Evolutionary conservation across 2,329 filamentous ascomycete species (phyloP).

Genomic region (Diaporthe velutina): DNA sequence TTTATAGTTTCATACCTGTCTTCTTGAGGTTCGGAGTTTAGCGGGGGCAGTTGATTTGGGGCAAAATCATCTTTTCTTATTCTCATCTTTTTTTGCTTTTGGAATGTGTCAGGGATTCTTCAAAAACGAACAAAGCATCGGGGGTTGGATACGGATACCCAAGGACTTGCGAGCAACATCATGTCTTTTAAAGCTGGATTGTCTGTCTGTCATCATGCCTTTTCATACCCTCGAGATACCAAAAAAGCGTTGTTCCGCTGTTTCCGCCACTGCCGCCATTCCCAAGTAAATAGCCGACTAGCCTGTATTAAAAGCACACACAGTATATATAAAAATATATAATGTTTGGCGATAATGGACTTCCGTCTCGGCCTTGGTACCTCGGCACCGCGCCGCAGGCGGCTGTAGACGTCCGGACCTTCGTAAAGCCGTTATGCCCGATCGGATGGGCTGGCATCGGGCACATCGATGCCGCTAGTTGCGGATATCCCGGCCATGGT

Average conservation of each 20-base stretch:
- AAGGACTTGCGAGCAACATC: conserved; percentile 9
- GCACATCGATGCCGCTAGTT: not conserved
- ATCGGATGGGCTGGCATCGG: not conserved
- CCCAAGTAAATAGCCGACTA: not conserved
- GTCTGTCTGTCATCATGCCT: conserved; percentile 14
- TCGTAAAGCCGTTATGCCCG: not conserved
- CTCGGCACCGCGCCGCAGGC: not conserved
- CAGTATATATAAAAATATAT: not conserved
- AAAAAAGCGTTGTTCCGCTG: not conserved
- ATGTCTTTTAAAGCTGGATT: conserved; percentile 2
- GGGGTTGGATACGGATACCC: conserved; percentile 5
- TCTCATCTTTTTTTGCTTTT: not conserved
- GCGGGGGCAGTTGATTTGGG: not conserved
- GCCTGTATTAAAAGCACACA: not conserved
- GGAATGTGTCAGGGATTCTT: not conserved
- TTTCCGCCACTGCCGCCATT: not conserved
- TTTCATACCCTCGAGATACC: conserved; percentile 21
- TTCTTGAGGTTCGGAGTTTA: conserved; percentile 1
- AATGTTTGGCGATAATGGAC: not conserved
- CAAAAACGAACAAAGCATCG: not conserved
- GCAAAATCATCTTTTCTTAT: not conserved
- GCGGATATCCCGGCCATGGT: no score
- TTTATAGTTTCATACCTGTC: no score
- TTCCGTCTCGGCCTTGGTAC: not conserved
- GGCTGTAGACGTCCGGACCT: not conserved